Conservation (phyloP, 371 early-diverging fungal species). For the Mucor piriformis region DNA sequence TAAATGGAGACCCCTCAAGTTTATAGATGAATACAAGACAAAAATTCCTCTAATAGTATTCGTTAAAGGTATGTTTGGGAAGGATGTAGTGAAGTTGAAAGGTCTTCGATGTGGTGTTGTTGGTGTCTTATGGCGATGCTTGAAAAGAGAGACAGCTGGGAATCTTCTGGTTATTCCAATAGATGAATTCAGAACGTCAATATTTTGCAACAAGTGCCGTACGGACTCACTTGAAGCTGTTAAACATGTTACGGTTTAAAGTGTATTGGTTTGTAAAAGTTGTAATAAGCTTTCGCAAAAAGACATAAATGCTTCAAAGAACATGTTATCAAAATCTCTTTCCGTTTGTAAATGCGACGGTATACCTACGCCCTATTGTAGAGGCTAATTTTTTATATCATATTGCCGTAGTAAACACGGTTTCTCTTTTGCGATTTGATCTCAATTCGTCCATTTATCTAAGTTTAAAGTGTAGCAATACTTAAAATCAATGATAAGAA, state of each 20-base stretch:
- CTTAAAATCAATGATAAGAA: too few species aligned
- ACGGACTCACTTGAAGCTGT: too few species aligned
- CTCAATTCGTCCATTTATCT: too few species aligned
- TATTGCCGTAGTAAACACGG: not conserved
- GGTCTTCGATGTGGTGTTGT: not conserved
- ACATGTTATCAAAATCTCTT: not conserved
- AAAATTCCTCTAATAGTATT: too few species aligned
- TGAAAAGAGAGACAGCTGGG: not conserved
- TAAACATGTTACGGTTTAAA: not conserved
- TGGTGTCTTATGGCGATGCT: not conserved
- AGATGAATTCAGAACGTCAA: not conserved
- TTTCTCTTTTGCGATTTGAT: not conserved
- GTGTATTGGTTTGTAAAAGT: not conserved
- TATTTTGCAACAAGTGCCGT: not conserved
- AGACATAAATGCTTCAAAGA: not conserved
- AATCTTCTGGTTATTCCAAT: not conserved
- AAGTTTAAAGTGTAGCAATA: too few species aligned
- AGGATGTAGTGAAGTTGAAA: not conserved
- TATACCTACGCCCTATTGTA: too few species aligned
- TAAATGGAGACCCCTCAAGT: too few species aligned
- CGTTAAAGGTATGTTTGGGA: not conserved
- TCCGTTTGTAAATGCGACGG: not conserved
- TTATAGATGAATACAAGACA: too few species aligned
- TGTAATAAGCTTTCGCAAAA: not conserved
- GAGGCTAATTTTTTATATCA: not conserved